These are phyloP conservation scores for Candida sithepensis DNA, from an alignment of 805 yeast genomes.

Conservation along the genomic window DNA sequence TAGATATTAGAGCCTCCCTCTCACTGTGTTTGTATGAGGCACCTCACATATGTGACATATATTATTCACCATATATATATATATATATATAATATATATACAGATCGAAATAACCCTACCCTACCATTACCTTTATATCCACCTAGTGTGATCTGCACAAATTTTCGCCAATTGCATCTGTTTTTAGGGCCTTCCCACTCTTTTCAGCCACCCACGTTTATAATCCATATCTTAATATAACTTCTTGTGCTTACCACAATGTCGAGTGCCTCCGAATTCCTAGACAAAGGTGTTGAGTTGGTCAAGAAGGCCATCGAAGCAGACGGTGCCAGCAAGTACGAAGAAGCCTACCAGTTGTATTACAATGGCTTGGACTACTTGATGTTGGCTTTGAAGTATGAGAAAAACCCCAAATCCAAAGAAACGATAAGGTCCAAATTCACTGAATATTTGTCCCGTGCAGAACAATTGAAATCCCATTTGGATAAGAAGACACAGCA, in stretches of 20 bases:
- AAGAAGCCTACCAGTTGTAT: constrained; percentile 90
- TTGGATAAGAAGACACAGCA: constrained; percentile 57
- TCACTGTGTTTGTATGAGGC: no score
- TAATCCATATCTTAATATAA: no score
- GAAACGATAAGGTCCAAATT: constrained; percentile 85
- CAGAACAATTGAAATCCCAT: constrained; percentile 90
- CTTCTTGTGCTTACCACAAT: constrained; percentile 6
- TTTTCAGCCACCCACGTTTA: background rate
- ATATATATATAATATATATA: no score
- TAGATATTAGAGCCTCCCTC: no score
- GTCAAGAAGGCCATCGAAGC: constrained; percentile 95
- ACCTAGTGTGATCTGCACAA: no score
- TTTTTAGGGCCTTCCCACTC: no score
- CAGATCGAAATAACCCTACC: no score
- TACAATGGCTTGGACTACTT: constrained; percentile 91
- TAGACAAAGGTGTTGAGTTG: constrained; percentile 90
- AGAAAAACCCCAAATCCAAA: constrained; percentile 84
- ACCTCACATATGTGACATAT: no score
- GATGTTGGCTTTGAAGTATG: constrained; percentile 93
- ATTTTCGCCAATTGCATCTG: background rate
- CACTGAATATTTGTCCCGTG: constrained; percentile 86
- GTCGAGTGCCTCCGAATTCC: constrained; percentile 55
- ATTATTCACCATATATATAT: no score
- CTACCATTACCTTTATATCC: no score
- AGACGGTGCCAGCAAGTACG: constrained; percentile 84